Evolutionary conservation across 2,329 filamentous ascomycete species (phyloP).

Genomic region (Zymoseptoria crescenta): DNA sequence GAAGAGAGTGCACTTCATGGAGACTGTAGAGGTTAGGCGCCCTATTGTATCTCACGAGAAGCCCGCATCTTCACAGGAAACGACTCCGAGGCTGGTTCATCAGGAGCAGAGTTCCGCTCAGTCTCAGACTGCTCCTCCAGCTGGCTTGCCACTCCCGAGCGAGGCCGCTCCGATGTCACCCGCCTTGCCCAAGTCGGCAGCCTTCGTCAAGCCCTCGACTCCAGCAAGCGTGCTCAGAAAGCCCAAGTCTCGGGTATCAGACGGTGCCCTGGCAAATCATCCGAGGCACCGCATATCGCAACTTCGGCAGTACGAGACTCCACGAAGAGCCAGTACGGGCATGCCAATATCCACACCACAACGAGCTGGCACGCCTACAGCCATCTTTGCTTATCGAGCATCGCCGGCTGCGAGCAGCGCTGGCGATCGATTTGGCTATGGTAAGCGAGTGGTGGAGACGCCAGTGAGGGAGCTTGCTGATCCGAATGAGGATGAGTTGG

Average conservation of each 20-base stretch:
- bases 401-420: constrained; percentile 1
- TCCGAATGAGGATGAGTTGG: constrained; percentile 15
- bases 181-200: not conserved
- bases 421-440: not conserved
- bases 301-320: constrained; percentile 1
- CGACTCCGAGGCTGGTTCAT: not conserved
- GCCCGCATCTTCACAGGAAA: not conserved
- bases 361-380: not conserved
- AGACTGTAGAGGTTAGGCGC: constrained; percentile 1
- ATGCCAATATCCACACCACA: not conserved
- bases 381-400: constrained; percentile 3
- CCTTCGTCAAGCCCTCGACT: not conserved
- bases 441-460: constrained; percentile 10
- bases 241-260: not conserved
- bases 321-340: not conserved
- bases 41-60: not conserved
- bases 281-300: constrained; percentile 2
- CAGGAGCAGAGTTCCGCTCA: constrained; percentile 4
- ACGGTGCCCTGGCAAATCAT: not conserved
- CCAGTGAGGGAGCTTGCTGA: constrained; percentile 10
- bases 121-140: not conserved
- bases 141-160: not conserved
- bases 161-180: not conserved
- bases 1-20: not conserved
- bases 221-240: not conserved